Conservation (phyloP, 306 rosid genomes). For the Mimosa bimucronata region DNA sequence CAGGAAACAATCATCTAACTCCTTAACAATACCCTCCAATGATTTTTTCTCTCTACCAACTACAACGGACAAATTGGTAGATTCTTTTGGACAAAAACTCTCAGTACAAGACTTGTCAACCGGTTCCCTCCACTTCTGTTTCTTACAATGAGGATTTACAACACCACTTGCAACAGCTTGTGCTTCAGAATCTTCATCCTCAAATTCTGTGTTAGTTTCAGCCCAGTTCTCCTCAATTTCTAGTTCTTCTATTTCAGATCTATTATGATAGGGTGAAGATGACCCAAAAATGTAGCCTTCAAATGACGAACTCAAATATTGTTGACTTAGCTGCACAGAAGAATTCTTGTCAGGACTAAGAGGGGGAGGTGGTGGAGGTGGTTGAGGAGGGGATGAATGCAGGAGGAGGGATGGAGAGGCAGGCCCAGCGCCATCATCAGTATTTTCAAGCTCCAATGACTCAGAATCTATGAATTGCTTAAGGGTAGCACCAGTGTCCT, state of each 20-base stretch:
- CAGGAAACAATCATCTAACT: conserved; percentile 82
- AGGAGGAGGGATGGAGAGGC: conserved; percentile 59
- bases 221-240: conserved; percentile 65
- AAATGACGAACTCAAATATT: conserved; percentile 37
- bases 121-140: conserved; percentile 43
- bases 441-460: conserved; percentile 66
- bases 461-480: conserved; percentile 88
- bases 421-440: conserved; percentile 49
- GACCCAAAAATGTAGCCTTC: conserved; percentile 21
- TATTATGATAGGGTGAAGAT: conserved; percentile 34
- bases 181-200: conserved; percentile 67
- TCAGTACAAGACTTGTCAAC: conserved; percentile 48
- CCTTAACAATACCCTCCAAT: conserved; percentile 67
- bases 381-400: conserved; percentile 69
- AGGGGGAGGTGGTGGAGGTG: conserved; percentile 76
- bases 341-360: conserved; percentile 56
- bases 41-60: conserved; percentile 60
- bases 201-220: conserved; percentile 73
- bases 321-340: conserved; percentile 27
- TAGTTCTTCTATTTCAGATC: conserved; percentile 46
- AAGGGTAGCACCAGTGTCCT: conserved; percentile 80
- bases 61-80: conserved; percentile 41
- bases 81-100: conserved; percentile 47
- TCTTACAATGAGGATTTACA: conserved; percentile 44
- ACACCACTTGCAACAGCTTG: conserved; percentile 50